Evolutionary conservation across 2,329 filamentous ascomycete genomes (phyloP).

Genomic region (Graphiopsis chlorocephala): DNA sequence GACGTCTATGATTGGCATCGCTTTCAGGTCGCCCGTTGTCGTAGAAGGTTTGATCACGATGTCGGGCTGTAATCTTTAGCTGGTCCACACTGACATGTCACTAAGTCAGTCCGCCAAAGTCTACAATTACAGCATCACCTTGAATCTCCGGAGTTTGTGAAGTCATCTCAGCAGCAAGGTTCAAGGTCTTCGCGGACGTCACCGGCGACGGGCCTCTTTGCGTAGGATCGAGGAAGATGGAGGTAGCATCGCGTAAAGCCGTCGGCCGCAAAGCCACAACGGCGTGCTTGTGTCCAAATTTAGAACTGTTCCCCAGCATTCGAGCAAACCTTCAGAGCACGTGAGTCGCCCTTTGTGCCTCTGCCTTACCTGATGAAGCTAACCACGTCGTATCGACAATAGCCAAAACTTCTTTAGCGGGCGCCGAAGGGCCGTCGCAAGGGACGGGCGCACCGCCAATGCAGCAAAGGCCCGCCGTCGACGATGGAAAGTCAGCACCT

Average conservation of each 20-base stretch:
- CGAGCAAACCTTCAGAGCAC: background rate
- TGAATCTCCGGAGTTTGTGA: background rate
- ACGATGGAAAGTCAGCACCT: constrained; percentile 9
- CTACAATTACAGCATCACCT: background rate
- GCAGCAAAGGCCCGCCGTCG: background rate
- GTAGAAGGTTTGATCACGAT: background rate
- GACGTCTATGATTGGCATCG: background rate
- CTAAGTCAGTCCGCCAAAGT: background rate
- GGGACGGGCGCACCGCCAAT: constrained; percentile 13
- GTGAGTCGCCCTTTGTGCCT: constrained; percentile 1
- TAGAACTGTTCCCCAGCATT: background rate
- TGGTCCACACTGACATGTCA: background rate
- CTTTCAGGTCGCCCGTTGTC: background rate
- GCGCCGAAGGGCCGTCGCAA: background rate
- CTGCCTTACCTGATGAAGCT: constrained; percentile 15
- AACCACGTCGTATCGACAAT: constrained; percentile 13
- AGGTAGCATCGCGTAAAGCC: constrained; percentile 1
- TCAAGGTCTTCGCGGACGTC: background rate
- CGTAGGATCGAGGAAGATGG: background rate
- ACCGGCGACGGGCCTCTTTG: background rate
- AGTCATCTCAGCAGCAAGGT: background rate
- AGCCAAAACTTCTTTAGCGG: background rate
- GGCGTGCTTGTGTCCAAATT: background rate
- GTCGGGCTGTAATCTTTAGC: background rate
- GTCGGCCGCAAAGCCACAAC: background rate